Conservation (phyloP, 768 basidiomycete genomes). For the Pleurotus cornucopiae region DNA sequence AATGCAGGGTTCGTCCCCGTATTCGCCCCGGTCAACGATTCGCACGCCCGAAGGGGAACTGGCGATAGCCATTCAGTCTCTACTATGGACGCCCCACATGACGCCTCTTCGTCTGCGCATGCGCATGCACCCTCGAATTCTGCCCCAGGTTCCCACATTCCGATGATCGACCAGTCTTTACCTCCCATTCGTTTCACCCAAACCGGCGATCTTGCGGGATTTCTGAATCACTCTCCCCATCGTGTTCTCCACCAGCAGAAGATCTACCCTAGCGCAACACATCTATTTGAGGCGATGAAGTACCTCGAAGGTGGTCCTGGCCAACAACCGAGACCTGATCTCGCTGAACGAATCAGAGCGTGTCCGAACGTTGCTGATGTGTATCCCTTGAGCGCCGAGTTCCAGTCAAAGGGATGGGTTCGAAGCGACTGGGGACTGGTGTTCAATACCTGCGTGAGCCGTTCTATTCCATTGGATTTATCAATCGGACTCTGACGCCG, state of each 20-base stretch:
- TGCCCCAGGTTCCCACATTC: neutral
- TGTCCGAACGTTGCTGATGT: constrained; percentile 30
- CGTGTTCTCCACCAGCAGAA: constrained; percentile 50
- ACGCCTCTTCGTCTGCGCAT: neutral
- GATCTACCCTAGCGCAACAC: constrained; percentile 65
- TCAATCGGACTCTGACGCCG: neutral
- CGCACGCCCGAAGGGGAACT: neutral
- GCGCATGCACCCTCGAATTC: neutral
- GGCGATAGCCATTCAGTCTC: neutral
- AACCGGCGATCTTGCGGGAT: constrained; percentile 33
- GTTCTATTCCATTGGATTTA: neutral
- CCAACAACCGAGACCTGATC: constrained; percentile 31
- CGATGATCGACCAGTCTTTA: constrained; percentile 6
- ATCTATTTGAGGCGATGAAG: constrained; percentile 75
- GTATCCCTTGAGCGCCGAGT: constrained; percentile 27
- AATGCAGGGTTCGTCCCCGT: constrained; percentile 21
- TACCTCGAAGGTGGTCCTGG: constrained; percentile 36
- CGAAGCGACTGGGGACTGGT: constrained; percentile 56
- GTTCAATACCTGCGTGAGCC: constrained; percentile 20
- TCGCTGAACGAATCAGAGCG: constrained; percentile 55
- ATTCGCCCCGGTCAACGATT: constrained; percentile 15
- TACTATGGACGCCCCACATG: neutral
- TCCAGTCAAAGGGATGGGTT: constrained; percentile 23
- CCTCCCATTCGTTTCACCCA: constrained; percentile 41
- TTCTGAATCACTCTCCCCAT: constrained; percentile 67